These are phyloP conservation scores for Pleurotus ostreatus DNA, from an alignment of 768 basidiomycete genomes.

Conservation along the genomic window DNA sequence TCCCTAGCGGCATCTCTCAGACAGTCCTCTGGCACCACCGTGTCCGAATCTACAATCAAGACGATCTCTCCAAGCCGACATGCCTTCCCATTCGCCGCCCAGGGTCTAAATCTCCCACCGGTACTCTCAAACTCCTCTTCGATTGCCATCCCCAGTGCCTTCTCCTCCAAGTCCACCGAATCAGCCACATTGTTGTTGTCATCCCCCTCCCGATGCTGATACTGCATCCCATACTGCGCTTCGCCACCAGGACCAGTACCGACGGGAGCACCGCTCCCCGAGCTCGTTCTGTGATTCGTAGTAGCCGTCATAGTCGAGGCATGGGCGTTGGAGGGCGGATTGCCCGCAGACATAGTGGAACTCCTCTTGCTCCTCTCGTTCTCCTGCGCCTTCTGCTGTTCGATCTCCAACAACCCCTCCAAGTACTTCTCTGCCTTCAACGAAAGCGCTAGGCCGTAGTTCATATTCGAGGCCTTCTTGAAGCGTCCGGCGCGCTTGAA, in stretches of 20 bases:
- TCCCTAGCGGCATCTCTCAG: conserved; percentile 84
- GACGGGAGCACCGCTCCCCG: background rate
- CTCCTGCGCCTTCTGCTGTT: background rate
- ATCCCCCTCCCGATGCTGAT: conserved; percentile 61
- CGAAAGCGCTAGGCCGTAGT: conserved; percentile 73
- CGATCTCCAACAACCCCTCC: conserved; percentile 31
- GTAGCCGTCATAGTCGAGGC: background rate
- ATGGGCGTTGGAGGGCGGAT: background rate
- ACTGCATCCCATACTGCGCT: conserved; percentile 56
- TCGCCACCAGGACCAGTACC: background rate
- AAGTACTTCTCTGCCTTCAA: conserved; percentile 55
- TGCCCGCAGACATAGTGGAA: background rate
- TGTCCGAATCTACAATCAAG: conserved; percentile 77
- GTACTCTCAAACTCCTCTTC: conserved; percentile 64
- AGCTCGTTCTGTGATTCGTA: conserved; percentile 14
- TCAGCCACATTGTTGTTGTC: conserved; percentile 36
- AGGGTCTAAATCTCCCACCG: conserved; percentile 50
- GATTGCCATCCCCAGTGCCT: conserved; percentile 66
- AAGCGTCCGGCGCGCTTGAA: conserved; percentile 78
- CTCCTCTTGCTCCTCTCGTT: background rate
- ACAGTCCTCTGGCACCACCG: conserved; percentile 78
- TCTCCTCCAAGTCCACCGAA: conserved; percentile 58
- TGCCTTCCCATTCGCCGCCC: conserved; percentile 71
- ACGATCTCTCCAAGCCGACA: conserved; percentile 74
- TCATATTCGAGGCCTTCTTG: conserved; percentile 95